Base-by-base conservation (phyloP, 768 basidiomycete genomes). In the Galerina marginata region DNA sequence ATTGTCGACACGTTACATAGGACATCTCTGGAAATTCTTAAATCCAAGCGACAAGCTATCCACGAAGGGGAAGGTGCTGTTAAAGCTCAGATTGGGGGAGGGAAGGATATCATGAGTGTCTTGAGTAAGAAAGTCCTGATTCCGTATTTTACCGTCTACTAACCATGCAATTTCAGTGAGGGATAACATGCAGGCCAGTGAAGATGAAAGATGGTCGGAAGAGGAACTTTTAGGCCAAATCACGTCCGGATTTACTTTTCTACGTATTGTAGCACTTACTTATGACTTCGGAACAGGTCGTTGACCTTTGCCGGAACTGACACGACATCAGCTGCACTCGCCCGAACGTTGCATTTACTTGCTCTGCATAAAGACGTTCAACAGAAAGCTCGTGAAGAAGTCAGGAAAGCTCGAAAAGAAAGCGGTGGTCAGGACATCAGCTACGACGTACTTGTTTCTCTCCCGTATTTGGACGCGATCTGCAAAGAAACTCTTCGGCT, bases 101-200 rank as follows among this genome's bases (percentile, higher is more conserved):
- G 80, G 15, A 80, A 79, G 55, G 82, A 83, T 62, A 73, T 84
- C 16, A 77, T 83, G 63, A 83, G 78, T 55, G 71, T 81, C 29
- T 67, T 83, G 10, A 67, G 83, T 84, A 33, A 33, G 4, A 33
- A 63, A 39, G 79, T 64, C 44, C 25, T 2, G 29, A 7, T 48
- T 33, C 3, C 1, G 20, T 15, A 14, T 16, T 16, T 5, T 23
- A 4, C n/a, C 33, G 7, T 38, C 36, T 9, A 10, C 10, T 37
- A 3, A 16, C 20, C 15, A 9, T 12, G n/a, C 7, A n/a, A 15
- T 6, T 23, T 33, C 47, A 80, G 77, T 80, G 71, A 69, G 58
- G 52, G 75, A 70, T 10, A 80, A 80, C 56, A 71, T 71, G 68
- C 50, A 59, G 11, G 75, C 74, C 2, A 55, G 70, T 4, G 67